Conservation (phyloP, 495 filamentous ascomycete genomes). For the Xeromyces bisporus region DNA sequence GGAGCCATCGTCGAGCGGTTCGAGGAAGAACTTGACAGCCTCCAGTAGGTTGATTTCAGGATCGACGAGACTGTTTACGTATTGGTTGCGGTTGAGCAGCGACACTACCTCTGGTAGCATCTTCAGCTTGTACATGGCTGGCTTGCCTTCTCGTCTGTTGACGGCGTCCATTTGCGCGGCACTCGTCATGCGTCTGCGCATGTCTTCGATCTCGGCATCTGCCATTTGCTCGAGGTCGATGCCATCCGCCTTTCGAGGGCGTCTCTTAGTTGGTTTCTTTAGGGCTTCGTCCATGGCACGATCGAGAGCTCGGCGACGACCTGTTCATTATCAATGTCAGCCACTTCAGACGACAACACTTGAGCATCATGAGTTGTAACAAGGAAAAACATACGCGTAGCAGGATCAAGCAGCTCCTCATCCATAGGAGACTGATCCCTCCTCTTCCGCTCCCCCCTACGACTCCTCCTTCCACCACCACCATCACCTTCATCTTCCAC, state of each 20-base stretch:
- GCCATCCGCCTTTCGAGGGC: conserved; percentile 65
- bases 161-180: conserved; percentile 76
- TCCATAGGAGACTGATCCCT: conserved; percentile 38
- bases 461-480: conserved; percentile 41
- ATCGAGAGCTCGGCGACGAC: conserved; percentile 63
- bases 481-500: conserved; percentile 30
- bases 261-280: conserved; percentile 62
- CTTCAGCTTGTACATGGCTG: conserved; percentile 82
- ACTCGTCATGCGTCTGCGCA: conserved; percentile 81
- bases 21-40: conserved; percentile 91
- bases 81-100: conserved; percentile 69
- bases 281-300: conserved; percentile 72
- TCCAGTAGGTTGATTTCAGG: conserved; percentile 90
- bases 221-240: conserved; percentile 80
- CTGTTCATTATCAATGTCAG: conserved; percentile 16
- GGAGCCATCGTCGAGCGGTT: conserved; percentile 81
- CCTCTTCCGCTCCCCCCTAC: conserved; percentile 33
- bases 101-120: conserved; percentile 85
- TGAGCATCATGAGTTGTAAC: not conserved
- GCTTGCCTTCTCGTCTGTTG: conserved; percentile 56
- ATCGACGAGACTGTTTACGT: conserved; percentile 70
- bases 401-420: conserved; percentile 44
- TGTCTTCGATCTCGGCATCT: conserved; percentile 74
- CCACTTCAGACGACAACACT: not conserved
- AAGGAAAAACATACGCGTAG: conserved; percentile 26